Evolutionary conservation across 441 rosid genomes (phyloP), one percentile per base, ranked within the genome.

Genomic region (Melastoma candidum): DNA sequence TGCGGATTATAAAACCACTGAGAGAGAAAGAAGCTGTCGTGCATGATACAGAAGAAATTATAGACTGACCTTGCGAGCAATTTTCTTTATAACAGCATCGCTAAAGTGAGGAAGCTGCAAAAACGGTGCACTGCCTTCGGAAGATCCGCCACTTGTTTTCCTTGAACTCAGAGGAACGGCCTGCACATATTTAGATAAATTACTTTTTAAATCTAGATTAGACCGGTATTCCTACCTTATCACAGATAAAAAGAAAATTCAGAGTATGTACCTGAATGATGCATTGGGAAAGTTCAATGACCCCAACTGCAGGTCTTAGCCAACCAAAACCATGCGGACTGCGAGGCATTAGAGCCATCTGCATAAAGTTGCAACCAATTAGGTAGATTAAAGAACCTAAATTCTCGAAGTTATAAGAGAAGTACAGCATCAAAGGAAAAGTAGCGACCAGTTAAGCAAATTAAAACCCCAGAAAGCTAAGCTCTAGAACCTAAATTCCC

Each of bases 111-210:
- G 99, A 52, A 89, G 82, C 83, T 89, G 99, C 66, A 93, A 66
- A 69, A 93, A 93, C 49, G 99, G 83, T 26, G 93, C 95, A 72
- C 67, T 71, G 61, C 97, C 96, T 74, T 93, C 95, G 45, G 88
- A 41, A 48, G 90, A 81, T 71, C 92, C 96, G 54, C 97, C 95
- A 7, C 75, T 78, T 41, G 90, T 51, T 76, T 93, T 93, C 79
- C 87, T 84, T 36, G 95, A 82, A 80, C 97, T 89, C 55, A 93
- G 90, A 65, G 97, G 97, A 78, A 93, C 95, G 65, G 92, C 97
- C 95, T 85, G 80, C 61, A 47, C 53, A 70, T 17, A 53, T 26
- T 62, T 61, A 41, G 61, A 59, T 4, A 45, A 55, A 12, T 36
- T 36, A 17, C 22, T 17, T 17, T 17, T 17, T 17, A 17, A 17